Evolutionary conservation across 441 rosid genomes (phyloP).

Genomic region (Populus hybrid): DNA sequence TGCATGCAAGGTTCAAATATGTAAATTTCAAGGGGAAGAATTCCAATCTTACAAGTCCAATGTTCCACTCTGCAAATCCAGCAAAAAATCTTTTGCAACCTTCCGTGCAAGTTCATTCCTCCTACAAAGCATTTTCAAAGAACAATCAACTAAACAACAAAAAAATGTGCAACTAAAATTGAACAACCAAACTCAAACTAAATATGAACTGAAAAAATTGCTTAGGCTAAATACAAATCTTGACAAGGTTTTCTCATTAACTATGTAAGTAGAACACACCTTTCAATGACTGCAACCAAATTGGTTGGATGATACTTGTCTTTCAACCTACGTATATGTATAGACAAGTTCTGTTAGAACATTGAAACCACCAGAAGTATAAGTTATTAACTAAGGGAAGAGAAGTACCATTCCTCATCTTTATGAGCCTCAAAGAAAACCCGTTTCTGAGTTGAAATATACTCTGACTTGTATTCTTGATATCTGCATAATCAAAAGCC

Average conservation of each 20-base stretch:
- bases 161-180: not conserved
- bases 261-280: constrained; percentile 32
- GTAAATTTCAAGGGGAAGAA: constrained; percentile 4
- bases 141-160: constrained; percentile 7
- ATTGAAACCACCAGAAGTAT: constrained; percentile 10
- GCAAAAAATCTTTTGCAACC: constrained; percentile 82
- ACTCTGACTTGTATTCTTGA: constrained; percentile 92
- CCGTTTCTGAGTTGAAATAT: constrained; percentile 84
- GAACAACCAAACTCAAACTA: not conserved
- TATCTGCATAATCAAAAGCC: constrained; percentile 54
- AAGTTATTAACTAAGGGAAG: constrained; percentile 12
- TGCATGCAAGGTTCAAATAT: not conserved
- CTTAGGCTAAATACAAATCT: not conserved
- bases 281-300: constrained; percentile 73
- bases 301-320: constrained; percentile 98
- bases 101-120: constrained; percentile 85
- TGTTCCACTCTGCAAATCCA: constrained; percentile 81
- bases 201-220: not conserved
- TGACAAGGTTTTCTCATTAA: not conserved
- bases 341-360: constrained; percentile 25
- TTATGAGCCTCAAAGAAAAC: constrained; percentile 84
- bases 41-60: constrained; percentile 68
- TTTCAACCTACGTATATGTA: constrained; percentile 56
- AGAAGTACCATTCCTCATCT: constrained; percentile 80
- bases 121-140: constrained; percentile 39